Conservation (phyloP, 208 protist species). For the Entamoeba histolytica region DNA sequence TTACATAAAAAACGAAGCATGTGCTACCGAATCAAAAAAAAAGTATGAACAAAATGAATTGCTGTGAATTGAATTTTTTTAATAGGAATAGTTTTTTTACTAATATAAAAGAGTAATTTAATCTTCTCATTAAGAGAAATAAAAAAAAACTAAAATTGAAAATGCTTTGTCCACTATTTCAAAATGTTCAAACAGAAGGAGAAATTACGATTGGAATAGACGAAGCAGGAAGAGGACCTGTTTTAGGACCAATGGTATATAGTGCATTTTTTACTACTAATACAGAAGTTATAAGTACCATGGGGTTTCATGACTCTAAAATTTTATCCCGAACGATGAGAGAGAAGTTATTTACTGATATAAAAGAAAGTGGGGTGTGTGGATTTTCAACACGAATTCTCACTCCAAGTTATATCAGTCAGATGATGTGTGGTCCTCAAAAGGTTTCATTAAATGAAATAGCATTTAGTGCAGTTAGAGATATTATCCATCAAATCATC, state of each 20-base stretch:
- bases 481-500: not conserved
- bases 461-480: not conserved
- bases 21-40: too few species aligned
- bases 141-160: too few species aligned
- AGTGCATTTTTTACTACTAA: conserved; percentile 8
- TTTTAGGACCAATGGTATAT: conserved; percentile 74
- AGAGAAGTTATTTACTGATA: not conserved
- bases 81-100: too few species aligned
- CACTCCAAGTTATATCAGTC: not conserved
- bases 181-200: not conserved
- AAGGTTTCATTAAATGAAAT: not conserved
- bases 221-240: conserved; percentile 68
- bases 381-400: not conserved
- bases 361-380: not conserved
- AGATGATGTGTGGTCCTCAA: not conserved
- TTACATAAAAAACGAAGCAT: too few species aligned
- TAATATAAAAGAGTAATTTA: too few species aligned
- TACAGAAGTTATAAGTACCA: not conserved
- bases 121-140: too few species aligned
- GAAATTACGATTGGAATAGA: conserved; percentile 59
- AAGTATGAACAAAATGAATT: too few species aligned
- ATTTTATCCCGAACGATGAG: not conserved
- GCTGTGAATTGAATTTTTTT: too few species aligned
- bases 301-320: not conserved
- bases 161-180: not conserved